These are phyloP conservation scores for Penicillium antarcticum DNA, from an alignment of 495 filamentous ascomycete species.

Conservation along the genomic window DNA sequence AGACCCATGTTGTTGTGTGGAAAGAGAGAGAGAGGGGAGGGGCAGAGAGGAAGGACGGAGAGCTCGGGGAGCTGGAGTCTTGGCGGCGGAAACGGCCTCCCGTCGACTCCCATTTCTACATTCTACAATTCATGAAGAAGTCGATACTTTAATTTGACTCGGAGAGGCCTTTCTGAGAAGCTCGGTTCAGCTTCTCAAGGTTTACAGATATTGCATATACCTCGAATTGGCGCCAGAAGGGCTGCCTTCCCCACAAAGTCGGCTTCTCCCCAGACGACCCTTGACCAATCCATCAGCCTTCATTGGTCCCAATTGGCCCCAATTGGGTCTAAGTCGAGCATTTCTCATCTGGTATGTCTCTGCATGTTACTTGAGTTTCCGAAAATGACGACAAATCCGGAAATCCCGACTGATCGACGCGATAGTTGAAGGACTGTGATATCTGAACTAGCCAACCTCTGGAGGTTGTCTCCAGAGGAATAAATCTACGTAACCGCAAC, in stretches of 20 bases:
- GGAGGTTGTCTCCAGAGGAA: background rate
- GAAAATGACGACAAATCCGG: background rate
- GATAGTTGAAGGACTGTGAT: background rate
- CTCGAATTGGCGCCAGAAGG: no score
- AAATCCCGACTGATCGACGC: background rate
- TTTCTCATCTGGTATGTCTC: background rate
- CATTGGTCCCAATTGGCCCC: background rate
- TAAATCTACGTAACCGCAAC: no score
- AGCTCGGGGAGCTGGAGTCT: background rate
- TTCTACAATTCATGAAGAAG: no score
- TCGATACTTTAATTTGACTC: no score
- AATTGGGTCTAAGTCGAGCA: background rate
- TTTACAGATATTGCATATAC: no score
- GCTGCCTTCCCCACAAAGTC: no score
- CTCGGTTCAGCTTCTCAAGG: no score
- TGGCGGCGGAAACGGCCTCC: background rate
- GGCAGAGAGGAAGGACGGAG: background rate
- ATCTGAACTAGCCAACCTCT: background rate
- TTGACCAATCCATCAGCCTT: background rate
- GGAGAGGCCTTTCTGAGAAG: no score
- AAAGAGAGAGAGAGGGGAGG: background rate
- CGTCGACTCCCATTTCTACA: background rate
- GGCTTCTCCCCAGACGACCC: no score
- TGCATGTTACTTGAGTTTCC: background rate
- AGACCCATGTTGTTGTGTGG: slow-evolving; percentile 42